Base-by-base conservation (phyloP, 2,329 filamentous ascomycete genomes). In the Penicillium sp. region DNA sequence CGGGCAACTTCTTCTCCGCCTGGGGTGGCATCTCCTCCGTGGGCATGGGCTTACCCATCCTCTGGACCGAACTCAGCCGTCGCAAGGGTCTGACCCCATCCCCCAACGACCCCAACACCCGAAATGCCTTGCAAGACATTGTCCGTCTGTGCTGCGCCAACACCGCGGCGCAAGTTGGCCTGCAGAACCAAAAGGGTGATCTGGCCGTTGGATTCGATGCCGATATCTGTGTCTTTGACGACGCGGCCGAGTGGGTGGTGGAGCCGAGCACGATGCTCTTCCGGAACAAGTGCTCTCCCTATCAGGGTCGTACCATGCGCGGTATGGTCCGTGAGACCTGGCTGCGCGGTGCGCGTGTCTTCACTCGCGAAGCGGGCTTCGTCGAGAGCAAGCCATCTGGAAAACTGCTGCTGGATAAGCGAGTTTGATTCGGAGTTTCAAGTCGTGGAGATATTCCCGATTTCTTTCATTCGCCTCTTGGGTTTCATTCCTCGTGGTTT, bases 11-110 rank as follows among this genome's bases (percentile, higher is more conserved):
- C 77, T 93, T 97, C 72, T 83, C 86, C 4, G 90, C 90, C 1
- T 98, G 93, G 93, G 93, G 93, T 46, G 93, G 93, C 11, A 95
- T 98, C 62, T 91, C 88, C 4, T 93, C 87, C 4, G 91, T 98
- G 13, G 93, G 93, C 0, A 80, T 98, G 1, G 93, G 93, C 0
- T 78, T 98, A 4, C 88, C 89, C 4, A 95, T 98, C 55, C 78
- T 98, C 5, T 85, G 90, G 82, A 90, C 88, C 0, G 83, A 89
- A 39, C 79, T 86, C 29, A 75, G 78, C 64, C 77, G 81, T 53
- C 78, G 86, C 36, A 73, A 80, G 38, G 70, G 77, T 29, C 54
- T 69, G 42, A 62, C 60, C 6, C 66, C 74, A 7, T 66, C 66
- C n/a, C 61, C 68, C 33, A 60, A 61, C 33, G 54, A 65, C 39